A percentile compares a stretch with the other conserved stretches of the same genome.
These are phyloP conservation scores for Coniosporium apollinis DNA, from an alignment of 495 filamentous ascomycete species.

Conservation along the genomic window DNA sequence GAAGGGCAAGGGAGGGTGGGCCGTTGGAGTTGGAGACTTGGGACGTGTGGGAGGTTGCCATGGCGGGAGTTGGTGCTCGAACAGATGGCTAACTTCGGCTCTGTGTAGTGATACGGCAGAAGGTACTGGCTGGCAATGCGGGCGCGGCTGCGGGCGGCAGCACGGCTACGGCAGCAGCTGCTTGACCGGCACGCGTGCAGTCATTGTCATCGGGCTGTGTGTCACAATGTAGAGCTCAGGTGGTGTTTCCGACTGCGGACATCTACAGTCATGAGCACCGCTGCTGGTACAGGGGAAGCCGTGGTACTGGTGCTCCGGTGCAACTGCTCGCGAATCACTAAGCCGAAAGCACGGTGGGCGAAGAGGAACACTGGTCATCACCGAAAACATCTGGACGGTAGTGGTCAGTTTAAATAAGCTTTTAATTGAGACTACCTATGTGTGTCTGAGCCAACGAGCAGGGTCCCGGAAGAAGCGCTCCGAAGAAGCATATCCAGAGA, in stretches of 20 bases:
- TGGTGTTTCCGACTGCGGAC: not conserved
- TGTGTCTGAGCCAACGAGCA: too few species aligned
- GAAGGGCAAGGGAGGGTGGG: too few species aligned
- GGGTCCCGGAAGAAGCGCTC: too few species aligned
- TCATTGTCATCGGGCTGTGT: too few species aligned
- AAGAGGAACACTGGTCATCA: too few species aligned
- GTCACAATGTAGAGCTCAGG: not conserved
- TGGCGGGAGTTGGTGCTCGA: not conserved
- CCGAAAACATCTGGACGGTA: too few species aligned
- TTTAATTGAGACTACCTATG: too few species aligned
- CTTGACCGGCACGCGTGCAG: too few species aligned
- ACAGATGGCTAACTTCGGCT: not conserved
- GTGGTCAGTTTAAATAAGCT: too few species aligned
- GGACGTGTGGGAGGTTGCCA: not conserved
- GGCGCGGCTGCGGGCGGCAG: constrained; percentile 11
- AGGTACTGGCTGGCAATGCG: constrained; percentile 5
- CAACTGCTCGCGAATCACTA: not conserved
- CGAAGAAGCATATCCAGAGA: too few species aligned
- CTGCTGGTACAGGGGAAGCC: not conserved
- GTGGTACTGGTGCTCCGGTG: not conserved
- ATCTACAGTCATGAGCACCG: not conserved
- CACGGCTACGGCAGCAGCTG: not conserved
- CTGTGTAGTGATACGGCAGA: not conserved
- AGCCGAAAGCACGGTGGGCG: too few species aligned
- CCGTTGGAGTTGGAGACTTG: too few species aligned